These are phyloP conservation scores for Plasmodium vivax DNA, from an alignment of 169 alveolate genomes.

Conservation along the genomic window DNA sequence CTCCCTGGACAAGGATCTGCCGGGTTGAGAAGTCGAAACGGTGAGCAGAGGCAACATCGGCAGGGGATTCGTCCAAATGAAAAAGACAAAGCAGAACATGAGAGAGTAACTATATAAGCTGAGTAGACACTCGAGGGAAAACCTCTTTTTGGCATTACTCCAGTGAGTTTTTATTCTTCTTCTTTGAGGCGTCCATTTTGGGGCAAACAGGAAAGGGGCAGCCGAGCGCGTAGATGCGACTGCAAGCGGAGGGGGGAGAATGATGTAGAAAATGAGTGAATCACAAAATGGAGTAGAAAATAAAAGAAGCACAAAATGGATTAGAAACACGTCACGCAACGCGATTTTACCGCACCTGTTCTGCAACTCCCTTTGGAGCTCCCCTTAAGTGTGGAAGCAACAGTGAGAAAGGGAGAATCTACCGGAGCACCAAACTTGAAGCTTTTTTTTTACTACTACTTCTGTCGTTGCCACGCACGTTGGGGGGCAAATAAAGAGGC, in stretches of 20 bases:
- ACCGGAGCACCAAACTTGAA: background rate
- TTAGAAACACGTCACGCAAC: background rate
- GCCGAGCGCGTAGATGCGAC: background rate
- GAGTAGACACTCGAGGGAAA: background rate
- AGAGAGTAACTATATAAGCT: background rate
- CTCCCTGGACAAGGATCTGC: slow-evolving; percentile 16
- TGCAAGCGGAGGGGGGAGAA: background rate
- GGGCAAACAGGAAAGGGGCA: background rate
- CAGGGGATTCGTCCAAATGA: background rate
- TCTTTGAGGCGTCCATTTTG: slow-evolving; percentile 5
- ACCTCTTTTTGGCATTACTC: slow-evolving; percentile 7
- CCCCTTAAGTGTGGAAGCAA: background rate
- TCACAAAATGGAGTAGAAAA: too few species aligned
- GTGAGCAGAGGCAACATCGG: background rate
- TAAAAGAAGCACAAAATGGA: background rate
- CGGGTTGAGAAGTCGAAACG: background rate
- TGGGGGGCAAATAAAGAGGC: background rate
- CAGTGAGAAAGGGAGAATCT: background rate
- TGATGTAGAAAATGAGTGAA: background rate
- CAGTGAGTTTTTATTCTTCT: slow-evolving; percentile 3
- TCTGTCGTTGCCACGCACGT: background rate
- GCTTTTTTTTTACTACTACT: background rate
- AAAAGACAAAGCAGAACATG: background rate
- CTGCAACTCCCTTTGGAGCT: background rate
- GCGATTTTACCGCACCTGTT: background rate